Conservation (phyloP, 805 yeast genomes). For the Jamesozyma lodderae region DNA sequence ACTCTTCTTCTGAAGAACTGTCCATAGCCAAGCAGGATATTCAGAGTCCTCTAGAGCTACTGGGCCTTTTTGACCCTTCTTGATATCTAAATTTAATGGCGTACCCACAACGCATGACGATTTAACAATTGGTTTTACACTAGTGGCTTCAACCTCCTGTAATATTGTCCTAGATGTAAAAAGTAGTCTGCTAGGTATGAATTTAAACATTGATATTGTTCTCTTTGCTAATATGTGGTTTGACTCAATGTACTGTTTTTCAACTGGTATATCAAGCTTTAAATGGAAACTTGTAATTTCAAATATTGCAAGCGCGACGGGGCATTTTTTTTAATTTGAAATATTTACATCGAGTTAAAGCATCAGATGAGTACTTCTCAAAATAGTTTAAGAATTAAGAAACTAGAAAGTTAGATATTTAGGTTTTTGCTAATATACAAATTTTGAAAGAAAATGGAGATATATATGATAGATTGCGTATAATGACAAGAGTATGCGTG, state of each 20-base stretch:
- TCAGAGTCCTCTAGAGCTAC: slow-evolving; percentile 80
- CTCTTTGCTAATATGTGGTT: too few relatives aligned
- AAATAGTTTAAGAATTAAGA: too few relatives aligned
- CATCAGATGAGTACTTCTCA: too few relatives aligned
- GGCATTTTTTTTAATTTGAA: too few relatives aligned
- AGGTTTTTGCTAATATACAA: background rate
- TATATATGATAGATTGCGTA: background rate
- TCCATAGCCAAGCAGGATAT: slow-evolving; percentile 96
- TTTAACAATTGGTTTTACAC: slow-evolving; percentile 6
- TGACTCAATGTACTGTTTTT: too few relatives aligned
- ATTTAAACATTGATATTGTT: slow-evolving; percentile 5
- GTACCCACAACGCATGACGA: slow-evolving; percentile 68
- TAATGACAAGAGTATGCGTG: slow-evolving; percentile 4
- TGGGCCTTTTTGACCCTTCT: slow-evolving; percentile 77
- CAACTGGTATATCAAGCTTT: too few relatives aligned
- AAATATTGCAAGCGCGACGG: too few relatives aligned
- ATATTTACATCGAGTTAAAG: too few relatives aligned
- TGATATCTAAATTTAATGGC: slow-evolving; percentile 57
- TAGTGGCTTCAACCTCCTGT: slow-evolving; percentile 4
- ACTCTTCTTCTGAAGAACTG: slow-evolving; percentile 65
- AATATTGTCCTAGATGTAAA: background rate
- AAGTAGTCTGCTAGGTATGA: background rate
- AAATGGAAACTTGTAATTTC: too few relatives aligned
- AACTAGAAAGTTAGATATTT: background rate
- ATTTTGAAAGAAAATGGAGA: background rate